Evolutionary conservation across 1,139 yeast species (phyloP).

Genomic region (Suhomyces taliae): DNA sequence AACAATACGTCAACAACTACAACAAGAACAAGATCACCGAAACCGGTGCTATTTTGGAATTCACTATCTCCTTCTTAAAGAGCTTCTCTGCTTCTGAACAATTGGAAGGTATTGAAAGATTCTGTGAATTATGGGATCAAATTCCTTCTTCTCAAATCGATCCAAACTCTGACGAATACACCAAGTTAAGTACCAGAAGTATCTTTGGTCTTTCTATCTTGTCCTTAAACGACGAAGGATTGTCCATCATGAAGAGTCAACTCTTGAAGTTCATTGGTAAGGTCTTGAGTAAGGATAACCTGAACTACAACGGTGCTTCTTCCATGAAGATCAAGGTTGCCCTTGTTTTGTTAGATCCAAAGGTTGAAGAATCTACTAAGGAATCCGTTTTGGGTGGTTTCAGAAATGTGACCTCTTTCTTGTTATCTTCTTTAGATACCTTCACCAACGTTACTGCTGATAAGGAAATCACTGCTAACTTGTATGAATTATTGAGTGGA

Average conservation of each 20-base stretch:
- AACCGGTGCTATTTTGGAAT: constrained; percentile 65
- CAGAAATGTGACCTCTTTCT: constrained; percentile 41
- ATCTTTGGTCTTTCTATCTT: constrained; percentile 64
- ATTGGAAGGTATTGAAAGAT: constrained; percentile 57
- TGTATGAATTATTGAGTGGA: constrained; percentile 55
- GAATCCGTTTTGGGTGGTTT: constrained; percentile 40
- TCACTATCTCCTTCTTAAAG: constrained; percentile 66
- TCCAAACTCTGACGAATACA: constrained; percentile 37
- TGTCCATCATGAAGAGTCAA: constrained; percentile 49
- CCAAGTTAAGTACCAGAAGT: constrained; percentile 50
- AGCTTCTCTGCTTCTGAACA: constrained; percentile 70
- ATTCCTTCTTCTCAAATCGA: constrained; percentile 46
- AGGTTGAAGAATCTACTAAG: constrained; percentile 28
- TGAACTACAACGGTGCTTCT: constrained; percentile 38
- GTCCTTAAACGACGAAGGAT: constrained; percentile 50
- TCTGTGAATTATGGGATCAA: constrained; percentile 53
- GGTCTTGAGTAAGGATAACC: constrained; percentile 42
- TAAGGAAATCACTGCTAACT: constrained; percentile 24
- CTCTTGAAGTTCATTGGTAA: constrained; percentile 55
- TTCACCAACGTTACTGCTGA: constrained; percentile 22
- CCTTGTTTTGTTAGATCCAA: constrained; percentile 51
- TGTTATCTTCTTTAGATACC: constrained; percentile 37
- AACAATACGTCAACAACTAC: constrained; percentile 61
- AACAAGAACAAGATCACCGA: constrained; percentile 62
- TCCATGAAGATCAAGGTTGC: constrained; percentile 60